A percentile compares a stretch with the other conserved stretches of the same genome.
These are phyloP conservation scores for Shiraia sp. DNA, from an alignment of 2,329 filamentous ascomycete species.

Conservation along the genomic window DNA sequence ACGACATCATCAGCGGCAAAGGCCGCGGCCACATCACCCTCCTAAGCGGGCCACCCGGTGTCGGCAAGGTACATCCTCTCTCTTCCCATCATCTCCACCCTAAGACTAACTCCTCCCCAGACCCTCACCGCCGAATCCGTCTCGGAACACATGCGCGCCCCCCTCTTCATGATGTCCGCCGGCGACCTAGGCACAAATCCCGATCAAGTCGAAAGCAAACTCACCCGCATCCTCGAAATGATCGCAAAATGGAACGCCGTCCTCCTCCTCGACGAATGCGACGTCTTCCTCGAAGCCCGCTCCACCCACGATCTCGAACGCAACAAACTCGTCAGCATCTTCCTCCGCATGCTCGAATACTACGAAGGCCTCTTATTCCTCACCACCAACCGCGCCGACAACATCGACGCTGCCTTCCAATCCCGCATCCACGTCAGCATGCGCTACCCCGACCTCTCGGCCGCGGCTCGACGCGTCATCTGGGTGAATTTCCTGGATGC, in stretches of 20 bases:
- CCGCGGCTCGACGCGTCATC: slow-evolving; percentile 21
- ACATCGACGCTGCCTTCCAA: slow-evolving; percentile 34
- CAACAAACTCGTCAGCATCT: slow-evolving; percentile 45
- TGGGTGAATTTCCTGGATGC: slow-evolving; percentile 30
- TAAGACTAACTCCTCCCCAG: too few species aligned
- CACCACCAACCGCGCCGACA: slow-evolving; percentile 37
- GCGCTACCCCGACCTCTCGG: slow-evolving; percentile 25
- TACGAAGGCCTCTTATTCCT: slow-evolving; percentile 37
- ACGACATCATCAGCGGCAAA: slow-evolving; percentile 71
- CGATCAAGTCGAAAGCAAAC: slow-evolving; percentile 48
- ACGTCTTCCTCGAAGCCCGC: slow-evolving; percentile 62
- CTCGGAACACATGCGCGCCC: slow-evolving; percentile 78
- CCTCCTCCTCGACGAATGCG: slow-evolving; percentile 62
- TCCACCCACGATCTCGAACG: slow-evolving; percentile 29
- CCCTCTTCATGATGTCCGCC: slow-evolving; percentile 79
- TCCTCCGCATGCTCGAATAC: slow-evolving; percentile 34
- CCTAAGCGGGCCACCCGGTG: slow-evolving; percentile 81
- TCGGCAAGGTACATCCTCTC: slow-evolving; percentile 70
- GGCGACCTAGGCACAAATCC: slow-evolving; percentile 60
- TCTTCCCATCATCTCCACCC: too few species aligned
- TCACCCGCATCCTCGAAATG: slow-evolving; percentile 55
- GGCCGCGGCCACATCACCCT: slow-evolving; percentile 81
- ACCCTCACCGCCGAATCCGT: slow-evolving; percentile 85
- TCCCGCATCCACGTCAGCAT: slow-evolving; percentile 34
- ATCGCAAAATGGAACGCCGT: slow-evolving; percentile 56